Percentiles rank a stretch among this genome's conserved stretches.
Evolutionary conservation across 1,284 basidiomycete species (phyloP).

Genomic region (Trametes hirsuta): DNA sequence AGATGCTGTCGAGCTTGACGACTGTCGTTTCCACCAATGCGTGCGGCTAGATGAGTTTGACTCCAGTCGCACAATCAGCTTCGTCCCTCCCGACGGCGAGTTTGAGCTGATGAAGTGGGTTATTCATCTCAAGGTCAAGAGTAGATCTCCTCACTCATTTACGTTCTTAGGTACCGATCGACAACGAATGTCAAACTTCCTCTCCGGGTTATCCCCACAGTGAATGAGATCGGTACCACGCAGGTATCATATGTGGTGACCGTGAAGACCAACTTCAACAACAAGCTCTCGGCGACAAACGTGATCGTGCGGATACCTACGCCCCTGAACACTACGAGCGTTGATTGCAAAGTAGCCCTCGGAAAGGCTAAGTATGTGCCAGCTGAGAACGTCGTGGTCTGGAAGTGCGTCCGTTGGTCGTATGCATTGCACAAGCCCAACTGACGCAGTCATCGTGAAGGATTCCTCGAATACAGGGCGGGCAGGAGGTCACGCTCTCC

Average conservation of each 20-base stretch:
- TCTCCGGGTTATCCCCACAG: conserved; percentile 86
- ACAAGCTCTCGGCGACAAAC: conserved; percentile 92
- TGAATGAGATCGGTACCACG: conserved; percentile 90
- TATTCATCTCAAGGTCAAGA: conserved; percentile 4
- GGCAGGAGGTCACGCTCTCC: conserved; percentile 86
- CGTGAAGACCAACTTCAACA: conserved; percentile 87
- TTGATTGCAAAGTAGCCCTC: conserved; percentile 87
- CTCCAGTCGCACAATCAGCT: conserved; percentile 90
- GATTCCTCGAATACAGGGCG: conserved; percentile 91
- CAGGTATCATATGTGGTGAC: conserved; percentile 92
- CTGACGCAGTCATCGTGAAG: conserved; percentile 44
- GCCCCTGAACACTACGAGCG: conserved; percentile 90
- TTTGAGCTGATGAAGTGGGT: conserved; percentile 95
- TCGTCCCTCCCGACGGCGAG: conserved; percentile 98
- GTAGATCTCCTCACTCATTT: background rate
- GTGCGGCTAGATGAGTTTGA: conserved; percentile 95
- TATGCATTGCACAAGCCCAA: background rate
- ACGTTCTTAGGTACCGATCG: conserved; percentile 80
- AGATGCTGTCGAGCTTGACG: conserved; percentile 93
- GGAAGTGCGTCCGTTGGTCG: conserved; percentile 79
- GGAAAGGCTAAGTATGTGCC: conserved; percentile 99
- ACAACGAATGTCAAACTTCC: conserved; percentile 97
- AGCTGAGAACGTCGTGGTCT: conserved; percentile 92
- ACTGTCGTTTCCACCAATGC: conserved; percentile 99
- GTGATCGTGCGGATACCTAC: conserved; percentile 95